These are phyloP conservation scores for Corylus avellana DNA, from an alignment of 306 rosid genomes.

Conservation along the genomic window DNA sequence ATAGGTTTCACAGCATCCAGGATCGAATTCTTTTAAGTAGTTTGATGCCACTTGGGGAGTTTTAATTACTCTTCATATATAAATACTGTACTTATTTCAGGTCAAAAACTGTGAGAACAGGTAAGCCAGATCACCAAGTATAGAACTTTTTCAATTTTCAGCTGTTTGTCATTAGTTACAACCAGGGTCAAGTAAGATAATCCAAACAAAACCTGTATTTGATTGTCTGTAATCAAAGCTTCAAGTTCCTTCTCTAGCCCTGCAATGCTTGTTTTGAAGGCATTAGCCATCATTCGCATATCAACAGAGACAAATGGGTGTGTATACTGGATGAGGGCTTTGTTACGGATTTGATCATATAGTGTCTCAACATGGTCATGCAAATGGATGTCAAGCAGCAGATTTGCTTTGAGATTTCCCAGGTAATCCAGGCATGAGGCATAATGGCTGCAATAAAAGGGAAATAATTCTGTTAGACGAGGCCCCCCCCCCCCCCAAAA, in stretches of 20 bases:
- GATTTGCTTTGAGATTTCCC: constrained; percentile 84
- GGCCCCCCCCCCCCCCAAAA: neutral
- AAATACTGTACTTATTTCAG: neutral
- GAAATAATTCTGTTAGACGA: constrained; percentile 11
- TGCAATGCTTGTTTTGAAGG: constrained; percentile 86
- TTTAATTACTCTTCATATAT: neutral
- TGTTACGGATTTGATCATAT: constrained; percentile 92
- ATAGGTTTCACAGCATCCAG: neutral
- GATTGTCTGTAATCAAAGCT: constrained; percentile 90
- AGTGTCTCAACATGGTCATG: constrained; percentile 93
- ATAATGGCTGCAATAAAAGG: constrained; percentile 69
- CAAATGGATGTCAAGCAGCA: constrained; percentile 86
- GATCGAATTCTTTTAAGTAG: neutral
- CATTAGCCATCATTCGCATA: constrained; percentile 87
- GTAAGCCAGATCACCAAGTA: neutral
- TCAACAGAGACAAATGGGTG: constrained; percentile 96
- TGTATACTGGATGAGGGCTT: constrained; percentile 93
- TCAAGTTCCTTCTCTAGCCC: constrained; percentile 98
- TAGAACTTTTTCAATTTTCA: neutral
- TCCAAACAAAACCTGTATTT: constrained; percentile 74
- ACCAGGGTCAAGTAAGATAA: constrained; percentile 1
- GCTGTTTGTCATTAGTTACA: constrained; percentile 3
- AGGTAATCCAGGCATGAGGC: constrained; percentile 97
- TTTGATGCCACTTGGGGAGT: neutral
- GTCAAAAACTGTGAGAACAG: neutral